Evolutionary conservation across 2,329 filamentous ascomycete genomes (phyloP), one percentile per base, ranked within the genome.

Genomic region (Ophiocordyceps australis): DNA sequence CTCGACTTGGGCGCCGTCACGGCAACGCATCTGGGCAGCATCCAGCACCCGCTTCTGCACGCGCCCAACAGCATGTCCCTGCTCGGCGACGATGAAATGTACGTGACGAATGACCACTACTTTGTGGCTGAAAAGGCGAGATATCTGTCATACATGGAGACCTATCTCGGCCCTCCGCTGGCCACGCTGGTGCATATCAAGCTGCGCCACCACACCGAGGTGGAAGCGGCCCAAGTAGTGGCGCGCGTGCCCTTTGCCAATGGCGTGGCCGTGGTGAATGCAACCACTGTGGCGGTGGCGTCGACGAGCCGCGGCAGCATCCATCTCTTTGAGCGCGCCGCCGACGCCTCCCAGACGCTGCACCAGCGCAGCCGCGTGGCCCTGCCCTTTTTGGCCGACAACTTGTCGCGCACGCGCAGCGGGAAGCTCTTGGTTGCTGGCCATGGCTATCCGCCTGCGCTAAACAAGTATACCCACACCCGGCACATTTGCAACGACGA

Each of bases 311-410:
- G 25, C 9, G 31, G 34, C 4, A 29, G 33, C 3, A 35, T 54
- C 1, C 34, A 46, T 18, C 30, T 55, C 14, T 54, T 45, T 39
- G 18, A 25, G 6, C 24, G 47, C 7, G 28, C 12, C 8, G 3
- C 17, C 9, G 21, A 30, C 23, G 19, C 21, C 8, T 20, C 26
- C 4, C 26, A 33, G 9, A 12, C 16, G 14, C 11, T 12, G 4
- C 28, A 29, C 17, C 26, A 17, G 15, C 28, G 20, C 4, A 22
- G 35, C 8, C 15, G n/a, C 5, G 24, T 35, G 3, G n/a, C n/a
- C n/a, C n/a, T n/a, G n/a, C 48, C 52, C 0, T 59, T 55, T 30
- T 17, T 49, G 6, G 46, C 52, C 0, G 55, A 59, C 30, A 59
- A 59, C 22, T 38, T 59, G 9, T 47, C 47, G 1, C 24, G 42